Conservation (phyloP, 2,329 filamentous ascomycete genomes). For the Fonsecaea erecta region DNA sequence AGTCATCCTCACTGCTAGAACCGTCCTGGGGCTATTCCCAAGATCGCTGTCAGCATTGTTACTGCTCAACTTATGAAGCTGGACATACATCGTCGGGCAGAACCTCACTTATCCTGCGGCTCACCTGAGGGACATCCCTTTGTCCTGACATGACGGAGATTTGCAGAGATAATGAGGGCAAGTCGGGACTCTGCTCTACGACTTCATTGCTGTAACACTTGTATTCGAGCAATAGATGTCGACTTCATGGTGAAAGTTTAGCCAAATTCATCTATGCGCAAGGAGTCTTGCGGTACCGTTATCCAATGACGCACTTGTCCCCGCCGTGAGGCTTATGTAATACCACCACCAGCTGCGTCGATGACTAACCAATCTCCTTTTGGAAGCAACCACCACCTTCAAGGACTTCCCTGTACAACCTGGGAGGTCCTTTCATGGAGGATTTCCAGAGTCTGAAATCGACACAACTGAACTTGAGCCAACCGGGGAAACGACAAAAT, state of each 20-base stretch:
- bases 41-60: conserved; percentile 8
- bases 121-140: conserved; percentile 31
- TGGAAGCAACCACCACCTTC: not conserved
- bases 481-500: not conserved
- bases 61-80: not conserved
- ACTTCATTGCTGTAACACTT: not conserved
- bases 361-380: not conserved
- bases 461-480: not conserved
- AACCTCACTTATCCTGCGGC: conserved; percentile 33
- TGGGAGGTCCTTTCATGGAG: not conserved
- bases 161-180: not conserved
- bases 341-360: not conserved
- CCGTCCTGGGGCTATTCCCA: conserved; percentile 39
- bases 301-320: not conserved
- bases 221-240: not conserved
- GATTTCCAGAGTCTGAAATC: not conserved
- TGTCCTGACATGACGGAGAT: conserved; percentile 13
- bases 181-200: not conserved
- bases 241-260: not conserved
- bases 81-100: conserved; percentile 30
- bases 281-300: not conserved
- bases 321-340: not conserved
- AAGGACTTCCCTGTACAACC: not conserved
- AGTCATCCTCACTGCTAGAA: conserved; percentile 43
- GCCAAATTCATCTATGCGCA: not conserved